Conservation (phyloP, 768 basidiomycete genomes). For the Cystofilobasidium capitatum region DNA sequence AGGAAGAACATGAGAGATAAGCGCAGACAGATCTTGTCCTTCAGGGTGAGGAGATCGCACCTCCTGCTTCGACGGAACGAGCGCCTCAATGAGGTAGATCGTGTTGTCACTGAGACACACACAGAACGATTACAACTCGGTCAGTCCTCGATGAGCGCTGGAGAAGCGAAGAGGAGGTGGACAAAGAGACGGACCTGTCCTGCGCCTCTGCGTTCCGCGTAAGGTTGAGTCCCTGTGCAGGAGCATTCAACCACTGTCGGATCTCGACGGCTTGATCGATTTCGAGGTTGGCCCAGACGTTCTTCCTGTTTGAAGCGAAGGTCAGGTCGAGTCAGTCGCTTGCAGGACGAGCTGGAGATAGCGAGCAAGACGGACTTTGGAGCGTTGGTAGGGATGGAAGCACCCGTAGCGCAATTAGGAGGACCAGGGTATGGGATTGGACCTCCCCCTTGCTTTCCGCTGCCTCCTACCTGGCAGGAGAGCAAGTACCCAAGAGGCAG, state of each 20-base stretch:
- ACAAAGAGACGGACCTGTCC: conserved; percentile 29
- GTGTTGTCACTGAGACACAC: conserved; percentile 44
- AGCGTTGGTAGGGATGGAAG: neutral
- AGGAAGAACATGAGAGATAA: too few relatives aligned
- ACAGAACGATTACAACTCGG: too few relatives aligned
- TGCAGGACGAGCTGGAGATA: too few relatives aligned
- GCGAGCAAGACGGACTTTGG: neutral
- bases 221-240: conserved; percentile 47
- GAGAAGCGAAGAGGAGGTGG: neutral
- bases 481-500: neutral
- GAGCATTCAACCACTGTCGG: conserved; percentile 45
- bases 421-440: neutral
- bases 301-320: neutral
- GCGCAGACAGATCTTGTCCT: neutral
- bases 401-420: neutral
- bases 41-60: conserved; percentile 25
- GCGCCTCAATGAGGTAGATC: conserved; percentile 48
- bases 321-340: neutral
- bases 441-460: neutral
- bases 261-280: conserved; percentile 45
- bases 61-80: conserved; percentile 46
- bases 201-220: conserved; percentile 39
- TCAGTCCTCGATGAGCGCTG: neutral
- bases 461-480: neutral
- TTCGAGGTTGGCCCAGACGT: conserved; percentile 50